Evolutionary conservation across 371 early-diverging fungal species (phyloP).

Genomic region (Basidiobolus heterosporus): DNA sequence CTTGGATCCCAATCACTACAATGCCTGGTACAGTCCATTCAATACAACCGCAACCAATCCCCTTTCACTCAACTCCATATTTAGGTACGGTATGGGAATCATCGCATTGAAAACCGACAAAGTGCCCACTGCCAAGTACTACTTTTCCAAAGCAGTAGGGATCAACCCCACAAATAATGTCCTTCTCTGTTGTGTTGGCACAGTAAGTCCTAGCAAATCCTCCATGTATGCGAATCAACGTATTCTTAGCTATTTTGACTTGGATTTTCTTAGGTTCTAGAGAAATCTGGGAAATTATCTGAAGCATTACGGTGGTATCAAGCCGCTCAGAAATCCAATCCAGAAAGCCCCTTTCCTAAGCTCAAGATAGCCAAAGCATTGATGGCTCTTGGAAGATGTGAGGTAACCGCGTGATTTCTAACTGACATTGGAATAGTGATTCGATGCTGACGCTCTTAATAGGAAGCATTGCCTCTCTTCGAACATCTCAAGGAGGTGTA

Average conservation of each 20-base stretch:
- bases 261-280: constrained; percentile 10
- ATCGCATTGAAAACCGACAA: constrained; percentile 43
- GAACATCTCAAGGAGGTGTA: too few species aligned
- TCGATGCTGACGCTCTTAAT: too few species aligned
- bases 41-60: neutral
- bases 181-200: constrained; percentile 36
- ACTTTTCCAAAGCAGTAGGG: constrained; percentile 36
- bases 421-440: too few species aligned
- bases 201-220: neutral
- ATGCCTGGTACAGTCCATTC: constrained; percentile 37
- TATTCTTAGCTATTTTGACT: too few species aligned
- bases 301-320: constrained; percentile 6
- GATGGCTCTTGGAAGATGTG: constrained; percentile 21
- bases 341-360: constrained; percentile 22
- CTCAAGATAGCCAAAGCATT: constrained; percentile 34
- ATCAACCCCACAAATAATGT: constrained; percentile 43
- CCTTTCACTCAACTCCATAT: neutral
- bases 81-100: constrained; percentile 54
- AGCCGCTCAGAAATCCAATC: constrained; percentile 13
- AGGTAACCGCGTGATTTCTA: constrained; percentile 1
- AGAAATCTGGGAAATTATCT: neutral
- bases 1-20: constrained; percentile 51
- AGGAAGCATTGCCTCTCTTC: too few species aligned
- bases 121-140: constrained; percentile 35
- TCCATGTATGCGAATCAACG: too few species aligned